Evolutionary conservation across 2,329 filamentous ascomycete genomes (phyloP), one percentile per base, ranked within the genome.

Genomic region (Dactylella cylindrospora): DNA sequence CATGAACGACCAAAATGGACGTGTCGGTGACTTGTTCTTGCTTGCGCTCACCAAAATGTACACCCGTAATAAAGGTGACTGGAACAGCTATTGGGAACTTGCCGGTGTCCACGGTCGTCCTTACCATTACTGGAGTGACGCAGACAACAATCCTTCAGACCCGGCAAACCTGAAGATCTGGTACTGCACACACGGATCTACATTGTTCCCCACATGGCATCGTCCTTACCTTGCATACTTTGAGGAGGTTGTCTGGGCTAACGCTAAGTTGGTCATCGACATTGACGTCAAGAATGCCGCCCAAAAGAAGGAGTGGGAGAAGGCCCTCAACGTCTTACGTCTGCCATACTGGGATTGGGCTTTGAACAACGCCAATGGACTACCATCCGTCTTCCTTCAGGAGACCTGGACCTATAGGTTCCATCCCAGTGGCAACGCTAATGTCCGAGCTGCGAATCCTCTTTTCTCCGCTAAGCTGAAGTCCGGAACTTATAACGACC

Each of bases 131-230:
- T 53, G 55, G 40, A 35, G 20, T 10, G 51, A 33, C 25, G 17
- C 2, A 36, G 8, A 15, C 20, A 19, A 6, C n/a, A 26, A 36
- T 26, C 12, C 5, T 2, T 5, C 17, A 23, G 13, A 12, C 3
- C 5, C 36, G 17, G 50, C 32, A 36, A 12, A 31, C 13, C 7
- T n/a, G 23, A 23, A 44, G 3, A 23, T 4, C 15, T 39, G 55
- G 8, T 62, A 62, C 8, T 62, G 57, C 35, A 49, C 41, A 7
- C 57, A 62, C 19, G 40, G 41, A 2, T 62, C 55, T 5, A 62
- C 55, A 10, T 29, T 59, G 17, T 93, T 95, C 70, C 81, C 85
- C 28, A 79, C 84, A 33, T 94, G 89, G 89, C 89, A 95, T 76
- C 81, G 89, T 41, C 86, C 88, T 0, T 94, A 91, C 71, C 76